Evolutionary conservation across 2,329 filamentous ascomycete genomes (phyloP).

Genomic region (Fusarium sp.): DNA sequence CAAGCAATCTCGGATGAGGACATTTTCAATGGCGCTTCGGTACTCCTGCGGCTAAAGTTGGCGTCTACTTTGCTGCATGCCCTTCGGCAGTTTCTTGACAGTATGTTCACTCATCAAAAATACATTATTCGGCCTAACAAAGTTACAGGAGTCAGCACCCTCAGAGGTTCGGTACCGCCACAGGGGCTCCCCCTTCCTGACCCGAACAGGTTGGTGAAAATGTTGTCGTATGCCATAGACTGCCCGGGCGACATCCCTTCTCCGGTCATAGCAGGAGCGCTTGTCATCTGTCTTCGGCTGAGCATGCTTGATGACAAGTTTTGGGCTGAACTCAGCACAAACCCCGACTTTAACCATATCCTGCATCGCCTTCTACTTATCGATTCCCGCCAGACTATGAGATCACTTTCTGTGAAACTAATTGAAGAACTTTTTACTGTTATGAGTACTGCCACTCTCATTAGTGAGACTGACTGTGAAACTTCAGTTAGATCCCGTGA

Average conservation of each 20-base stretch:
- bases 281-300: conserved; percentile 45
- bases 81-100: conserved; percentile 43
- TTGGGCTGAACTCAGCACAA: conserved; percentile 41
- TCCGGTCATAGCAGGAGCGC: conserved; percentile 40
- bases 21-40: conserved; percentile 54
- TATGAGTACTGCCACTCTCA: not conserved
- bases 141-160: conserved; percentile 24
- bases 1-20: conserved; percentile 68
- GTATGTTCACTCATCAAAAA: conserved; percentile 24
- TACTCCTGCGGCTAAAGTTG: conserved; percentile 41
- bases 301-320: conserved; percentile 43
- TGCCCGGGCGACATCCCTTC: conserved; percentile 39
- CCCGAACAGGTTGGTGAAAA: conserved; percentile 38
- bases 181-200: conserved; percentile 23
- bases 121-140: conserved; percentile 3
- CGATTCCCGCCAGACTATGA: conserved; percentile 43
- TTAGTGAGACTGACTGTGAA: not conserved
- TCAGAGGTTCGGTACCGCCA: conserved; percentile 7
- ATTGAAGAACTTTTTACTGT: conserved; percentile 44
- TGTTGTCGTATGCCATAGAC: conserved; percentile 41
- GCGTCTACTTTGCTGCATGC: conserved; percentile 43
- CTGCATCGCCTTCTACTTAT: conserved; percentile 43
- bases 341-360: conserved; percentile 34
- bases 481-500: not conserved
- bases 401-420: conserved; percentile 46